Evolutionary conservation across 805 yeast genomes (phyloP), one percentile per base, ranked within the genome.

Genomic region (Barnettozyma botsteinii): DNA sequence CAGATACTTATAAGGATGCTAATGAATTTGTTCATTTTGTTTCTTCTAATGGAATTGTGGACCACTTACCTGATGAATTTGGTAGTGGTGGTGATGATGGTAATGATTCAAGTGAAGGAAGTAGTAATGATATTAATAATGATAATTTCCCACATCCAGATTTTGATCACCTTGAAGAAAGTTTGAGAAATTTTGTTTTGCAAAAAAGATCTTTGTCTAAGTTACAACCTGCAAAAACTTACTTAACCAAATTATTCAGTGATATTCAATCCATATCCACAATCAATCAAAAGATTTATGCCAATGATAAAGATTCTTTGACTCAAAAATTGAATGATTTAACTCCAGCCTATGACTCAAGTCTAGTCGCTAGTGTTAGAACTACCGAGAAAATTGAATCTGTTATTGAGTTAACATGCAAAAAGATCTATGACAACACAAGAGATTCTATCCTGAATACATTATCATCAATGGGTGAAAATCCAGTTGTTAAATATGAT

Each of bases 1-100:
- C 98, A 1, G 95, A 86, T 49, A 86, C 97, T 1, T 81, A 82
- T 56, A 88, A 91, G 57, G 86, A 84, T 50, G 77, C 96, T 0
- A 65, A 72, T n/a, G 95, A 89, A 31, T 88, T 93, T 64, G 94
- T 93, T 7, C 98, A 94, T 60, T 93, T 93, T 62, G 85, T 93
- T 6, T 79, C 91, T 21, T 78, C 91, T 0, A 66, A 70, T 17
- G 70, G 73, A 3, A 69, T 72, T 7, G 61, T 51, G 14, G 54
- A 71, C 17, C 50, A 51, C 3, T 31, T 58, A 1, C 70, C 70
- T 1, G 69, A 57, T 23, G 67, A 56, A 17, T 65, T 57, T 4
- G 65, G 52, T 14, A 65, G 46, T 33, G 67, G 56, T 35, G 68
- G 53, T 18, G 71, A 53, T 37, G 67, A 53, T 30, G 73, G 57